A percentile compares a stretch with the other conserved stretches of the same genome.
Evolutionary conservation across 2,329 filamentous ascomycete species (phyloP).

Genomic region (Neofusicoccum umdonicola): DNA sequence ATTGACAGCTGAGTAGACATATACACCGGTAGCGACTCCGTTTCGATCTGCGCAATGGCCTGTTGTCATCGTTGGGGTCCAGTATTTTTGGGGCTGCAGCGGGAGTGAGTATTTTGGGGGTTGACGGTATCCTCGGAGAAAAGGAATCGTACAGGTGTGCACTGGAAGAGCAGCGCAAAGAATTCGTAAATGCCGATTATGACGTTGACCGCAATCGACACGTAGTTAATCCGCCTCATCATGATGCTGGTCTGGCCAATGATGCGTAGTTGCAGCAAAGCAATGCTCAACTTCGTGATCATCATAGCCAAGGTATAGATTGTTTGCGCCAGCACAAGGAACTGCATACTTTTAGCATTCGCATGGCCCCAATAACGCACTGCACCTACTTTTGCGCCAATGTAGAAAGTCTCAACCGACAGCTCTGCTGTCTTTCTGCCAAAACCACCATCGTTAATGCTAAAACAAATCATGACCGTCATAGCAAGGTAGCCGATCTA

Average conservation of each 20-base stretch:
- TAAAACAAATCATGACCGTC: not conserved
- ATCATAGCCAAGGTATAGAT: not conserved
- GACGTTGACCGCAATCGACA: not conserved
- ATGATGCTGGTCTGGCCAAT: not conserved
- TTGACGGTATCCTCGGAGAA: not conserved
- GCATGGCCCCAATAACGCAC: no score
- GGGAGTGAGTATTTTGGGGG: not conserved
- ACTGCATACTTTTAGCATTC: not conserved
- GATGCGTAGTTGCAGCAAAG: conserved; percentile 4
- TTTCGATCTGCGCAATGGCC: not conserved
- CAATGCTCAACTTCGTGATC: conserved; percentile 4
- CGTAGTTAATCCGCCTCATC: not conserved
- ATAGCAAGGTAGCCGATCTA: not conserved
- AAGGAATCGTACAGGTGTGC: not conserved
- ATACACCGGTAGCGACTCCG: not conserved
- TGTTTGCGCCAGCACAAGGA: not conserved
- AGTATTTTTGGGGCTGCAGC: not conserved
- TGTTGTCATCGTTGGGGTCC: not conserved
- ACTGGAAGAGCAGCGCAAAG: conserved; percentile 7
- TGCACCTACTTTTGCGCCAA: not conserved
- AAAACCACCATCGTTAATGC: not conserved
- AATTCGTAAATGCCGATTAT: conserved; percentile 3
- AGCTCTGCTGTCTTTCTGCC: not conserved
- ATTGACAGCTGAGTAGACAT: not conserved
- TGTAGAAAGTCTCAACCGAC: not conserved